Evolutionary conservation across 2,329 filamentous ascomycete species (phyloP).

Genomic region (Boeremia exigua): DNA sequence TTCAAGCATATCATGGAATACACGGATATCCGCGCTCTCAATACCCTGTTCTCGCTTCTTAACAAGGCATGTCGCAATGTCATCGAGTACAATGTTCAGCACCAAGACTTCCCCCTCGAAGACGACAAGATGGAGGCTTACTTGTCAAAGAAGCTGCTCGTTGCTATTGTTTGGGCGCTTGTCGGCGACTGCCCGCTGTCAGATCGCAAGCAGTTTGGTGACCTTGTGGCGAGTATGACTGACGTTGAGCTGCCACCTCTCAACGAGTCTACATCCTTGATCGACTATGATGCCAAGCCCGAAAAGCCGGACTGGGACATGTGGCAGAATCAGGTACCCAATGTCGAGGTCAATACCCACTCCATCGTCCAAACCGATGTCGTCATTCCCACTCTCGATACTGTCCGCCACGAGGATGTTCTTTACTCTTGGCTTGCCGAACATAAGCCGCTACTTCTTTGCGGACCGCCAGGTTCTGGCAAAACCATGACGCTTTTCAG

Average conservation of each 20-base stretch:
- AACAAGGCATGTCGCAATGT: conserved; percentile 93
- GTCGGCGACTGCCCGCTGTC: conserved; percentile 90
- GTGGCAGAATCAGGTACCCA: conserved; percentile 95
- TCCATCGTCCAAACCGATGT: conserved; percentile 98
- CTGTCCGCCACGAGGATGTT: conserved; percentile 97
- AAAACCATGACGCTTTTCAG: conserved; percentile 99
- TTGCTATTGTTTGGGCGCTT: conserved; percentile 93
- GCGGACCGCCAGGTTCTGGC: conserved; percentile 95
- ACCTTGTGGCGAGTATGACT: conserved; percentile 80
- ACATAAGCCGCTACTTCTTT: conserved; percentile 95
- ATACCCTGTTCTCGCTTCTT: conserved; percentile 90
- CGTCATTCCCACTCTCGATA: conserved; percentile 97
- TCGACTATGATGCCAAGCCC: conserved; percentile 91
- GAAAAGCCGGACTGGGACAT: conserved; percentile 87
- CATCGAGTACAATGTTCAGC: conserved; percentile 94
- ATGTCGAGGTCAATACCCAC: conserved; percentile 96
- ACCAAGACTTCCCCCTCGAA: conserved; percentile 91
- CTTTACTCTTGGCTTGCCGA: conserved; percentile 99
- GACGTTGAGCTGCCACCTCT: conserved; percentile 85
- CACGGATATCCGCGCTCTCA: conserved; percentile 86
- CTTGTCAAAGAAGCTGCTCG: conserved; percentile 89
- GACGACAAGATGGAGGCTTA: conserved; percentile 88
- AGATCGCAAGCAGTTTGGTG: conserved; percentile 89
- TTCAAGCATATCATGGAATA: conserved; percentile 99
- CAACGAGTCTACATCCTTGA: conserved; percentile 80